Evolutionary conservation across 163 green algal species (phyloP).

Genomic region (Prototheca cutis): DNA sequence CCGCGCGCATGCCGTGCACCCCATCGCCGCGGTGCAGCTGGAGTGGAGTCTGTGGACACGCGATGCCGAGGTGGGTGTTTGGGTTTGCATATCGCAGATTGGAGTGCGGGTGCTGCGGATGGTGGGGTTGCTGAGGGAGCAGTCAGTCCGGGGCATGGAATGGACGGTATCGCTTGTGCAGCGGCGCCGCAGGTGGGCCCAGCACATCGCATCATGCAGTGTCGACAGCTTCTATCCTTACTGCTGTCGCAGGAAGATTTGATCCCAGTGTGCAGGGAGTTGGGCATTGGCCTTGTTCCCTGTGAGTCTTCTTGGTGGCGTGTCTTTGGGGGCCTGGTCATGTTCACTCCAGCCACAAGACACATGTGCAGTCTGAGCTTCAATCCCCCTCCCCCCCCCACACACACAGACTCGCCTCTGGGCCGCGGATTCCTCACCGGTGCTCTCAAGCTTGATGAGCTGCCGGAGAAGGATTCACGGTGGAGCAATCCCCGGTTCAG

Average conservation of each 20-base stretch:
- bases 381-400: too few species aligned
- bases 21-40: conserved; percentile 51
- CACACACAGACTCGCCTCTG: not conserved
- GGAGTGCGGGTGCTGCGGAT: not conserved
- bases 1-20: conserved; percentile 39
- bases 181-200: too few species aligned
- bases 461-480: conserved; percentile 13
- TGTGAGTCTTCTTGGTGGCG: too few species aligned
- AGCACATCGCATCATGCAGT: too few species aligned
- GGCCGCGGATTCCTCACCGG: conserved; percentile 46
- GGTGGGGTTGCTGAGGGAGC: too few species aligned
- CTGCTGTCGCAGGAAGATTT: conserved; percentile 49
- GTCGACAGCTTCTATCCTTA: too few species aligned
- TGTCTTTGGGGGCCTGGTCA: too few species aligned
- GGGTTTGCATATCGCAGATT: too few species aligned
- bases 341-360: too few species aligned
- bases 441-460: conserved; percentile 14
- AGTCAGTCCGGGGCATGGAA: too few species aligned
- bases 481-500: conserved; percentile 18
- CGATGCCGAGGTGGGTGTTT: conserved; percentile 35
- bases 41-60: conserved; percentile 58
- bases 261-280: conserved; percentile 44
- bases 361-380: too few species aligned
- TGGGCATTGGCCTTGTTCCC: conserved; percentile 58
- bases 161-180: too few species aligned